These are phyloP conservation scores for Aspergillus aculeatinus DNA, from an alignment of 2,329 filamentous ascomycete genomes.

Conservation along the genomic window DNA sequence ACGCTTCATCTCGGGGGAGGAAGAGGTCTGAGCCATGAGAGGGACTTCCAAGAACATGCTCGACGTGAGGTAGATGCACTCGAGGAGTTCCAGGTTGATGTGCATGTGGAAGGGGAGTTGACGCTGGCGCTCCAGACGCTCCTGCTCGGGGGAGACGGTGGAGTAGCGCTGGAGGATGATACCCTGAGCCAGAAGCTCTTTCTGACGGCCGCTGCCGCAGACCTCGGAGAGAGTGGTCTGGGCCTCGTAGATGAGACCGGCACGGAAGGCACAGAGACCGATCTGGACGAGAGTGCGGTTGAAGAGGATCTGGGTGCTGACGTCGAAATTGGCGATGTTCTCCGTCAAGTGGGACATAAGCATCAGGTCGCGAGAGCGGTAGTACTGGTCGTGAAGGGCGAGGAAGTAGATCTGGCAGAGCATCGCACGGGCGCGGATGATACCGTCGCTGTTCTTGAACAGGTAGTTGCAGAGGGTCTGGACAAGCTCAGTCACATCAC, in stretches of 20 bases:
- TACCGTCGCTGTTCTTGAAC: constrained; percentile 90
- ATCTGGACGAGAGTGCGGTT: constrained; percentile 98
- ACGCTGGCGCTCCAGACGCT: constrained; percentile 92
- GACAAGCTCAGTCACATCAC: constrained; percentile 71
- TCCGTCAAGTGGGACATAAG: constrained; percentile 99
- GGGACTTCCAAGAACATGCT: constrained; percentile 99
- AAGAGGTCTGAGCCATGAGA: constrained; percentile 92
- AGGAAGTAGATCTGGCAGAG: constrained; percentile 98
- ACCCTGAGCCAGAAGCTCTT: constrained; percentile 95
- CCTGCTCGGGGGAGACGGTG: constrained; percentile 95
- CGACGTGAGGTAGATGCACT: constrained; percentile 98
- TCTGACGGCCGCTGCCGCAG: constrained; percentile 94
- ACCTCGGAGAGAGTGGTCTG: constrained; percentile 98
- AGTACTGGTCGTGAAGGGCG: constrained; percentile 95
- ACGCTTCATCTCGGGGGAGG: constrained; percentile 95
- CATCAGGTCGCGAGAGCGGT: constrained; percentile 97
- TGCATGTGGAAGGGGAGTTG: constrained; percentile 99
- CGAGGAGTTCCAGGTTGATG: constrained; percentile 97
- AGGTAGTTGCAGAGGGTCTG: constrained; percentile 91
- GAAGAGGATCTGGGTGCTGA: constrained; percentile 96
- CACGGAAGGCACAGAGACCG: constrained; percentile 95
- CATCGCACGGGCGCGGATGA: constrained; percentile 94
- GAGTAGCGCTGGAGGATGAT: constrained; percentile 97
- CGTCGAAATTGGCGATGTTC: constrained; percentile 93
- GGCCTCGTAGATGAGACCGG: constrained; percentile 93